phyloP scores from a whole-genome alignment of 768 basidiomycete genomes.

The Trametes cubensis region DNA sequence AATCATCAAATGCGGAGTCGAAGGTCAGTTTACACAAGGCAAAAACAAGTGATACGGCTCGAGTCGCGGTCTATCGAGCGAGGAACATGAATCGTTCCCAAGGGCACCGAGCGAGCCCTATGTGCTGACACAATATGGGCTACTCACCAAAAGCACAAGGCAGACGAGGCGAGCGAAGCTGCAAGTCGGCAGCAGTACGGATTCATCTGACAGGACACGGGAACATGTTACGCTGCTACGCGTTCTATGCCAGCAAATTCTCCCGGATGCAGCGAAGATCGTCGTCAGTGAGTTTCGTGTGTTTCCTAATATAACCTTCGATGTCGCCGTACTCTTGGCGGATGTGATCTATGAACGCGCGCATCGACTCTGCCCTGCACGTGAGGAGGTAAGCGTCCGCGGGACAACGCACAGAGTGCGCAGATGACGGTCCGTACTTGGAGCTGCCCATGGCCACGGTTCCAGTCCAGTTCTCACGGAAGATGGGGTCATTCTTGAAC shows the following conservation, averaged over 20 bases:
- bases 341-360: constrained; percentile 36
- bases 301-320: constrained; percentile 38
- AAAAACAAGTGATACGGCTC: too few relatives aligned
- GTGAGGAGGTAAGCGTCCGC: neutral
- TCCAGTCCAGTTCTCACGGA: constrained; percentile 40
- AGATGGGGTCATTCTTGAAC: constrained; percentile 35
- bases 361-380: constrained; percentile 42
- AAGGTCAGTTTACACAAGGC: too few relatives aligned
- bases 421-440: constrained; percentile 30
- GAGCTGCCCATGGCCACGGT: constrained; percentile 40
- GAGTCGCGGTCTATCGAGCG: too few relatives aligned
- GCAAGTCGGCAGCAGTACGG: too few relatives aligned
- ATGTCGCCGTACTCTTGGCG: constrained; percentile 41
- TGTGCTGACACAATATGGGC: too few relatives aligned
- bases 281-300: constrained; percentile 36
- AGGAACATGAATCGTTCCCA: too few relatives aligned
- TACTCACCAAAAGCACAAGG: too few relatives aligned
- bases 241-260: constrained; percentile 18
- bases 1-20: too few relatives aligned
- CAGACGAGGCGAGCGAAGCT: too few relatives aligned
- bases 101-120: too few relatives aligned
- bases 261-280: constrained; percentile 32
- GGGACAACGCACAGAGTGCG: neutral
- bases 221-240: neutral
- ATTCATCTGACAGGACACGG: neutral